A percentile compares a stretch with the other conserved stretches of the same genome.
phyloP scores from a whole-genome alignment of 2,329 filamentous ascomycete genomes.

The Lasiodiplodia theobromae region DNA sequence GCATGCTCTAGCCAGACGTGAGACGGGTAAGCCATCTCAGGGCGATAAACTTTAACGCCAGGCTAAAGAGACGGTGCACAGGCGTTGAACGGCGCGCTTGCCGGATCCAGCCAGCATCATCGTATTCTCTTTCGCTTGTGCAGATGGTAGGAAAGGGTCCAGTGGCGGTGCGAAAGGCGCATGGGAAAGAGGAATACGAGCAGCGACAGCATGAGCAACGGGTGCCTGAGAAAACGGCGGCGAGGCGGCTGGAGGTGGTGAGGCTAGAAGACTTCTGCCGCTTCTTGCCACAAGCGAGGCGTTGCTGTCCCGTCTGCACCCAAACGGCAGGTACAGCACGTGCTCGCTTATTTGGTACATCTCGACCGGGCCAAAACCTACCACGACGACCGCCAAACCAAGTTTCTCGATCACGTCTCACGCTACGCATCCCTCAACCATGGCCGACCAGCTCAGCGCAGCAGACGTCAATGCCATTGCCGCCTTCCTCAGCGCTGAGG shows the following conservation, averaged over 20 bases:
- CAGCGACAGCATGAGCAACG: too few relatives aligned
- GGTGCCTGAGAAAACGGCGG: too few relatives aligned
- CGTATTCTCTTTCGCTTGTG: not conserved
- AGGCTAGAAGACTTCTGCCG: too few relatives aligned
- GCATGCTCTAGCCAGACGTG: not conserved
- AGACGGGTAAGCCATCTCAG: not conserved
- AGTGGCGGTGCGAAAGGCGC: not conserved
- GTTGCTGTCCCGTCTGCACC: too few relatives aligned
- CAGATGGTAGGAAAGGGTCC: not conserved
- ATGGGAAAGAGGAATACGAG: not conserved
- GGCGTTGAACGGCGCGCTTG: not conserved
- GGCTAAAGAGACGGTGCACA: not conserved
- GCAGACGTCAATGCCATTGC: slow-evolving; percentile 42
- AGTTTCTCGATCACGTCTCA: not conserved
- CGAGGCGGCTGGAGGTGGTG: too few relatives aligned
- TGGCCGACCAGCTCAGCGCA: slow-evolving; percentile 1
- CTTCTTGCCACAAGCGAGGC: too few relatives aligned
- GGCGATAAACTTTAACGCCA: not conserved
- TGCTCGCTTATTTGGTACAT: slow-evolving; percentile 8
- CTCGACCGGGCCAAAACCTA: not conserved
- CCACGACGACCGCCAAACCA: not conserved
- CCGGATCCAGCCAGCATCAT: not conserved
- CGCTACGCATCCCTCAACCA: slow-evolving; percentile 3
- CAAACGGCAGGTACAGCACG: not conserved
- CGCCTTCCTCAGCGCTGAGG: slow-evolving; percentile 40